Percentiles rank a stretch among this genome's conserved stretches.
These are phyloP conservation scores for Pecoramyces ruminantium DNA, from an alignment of 192 early-diverging fungal genomes.

Conservation along the genomic window DNA sequence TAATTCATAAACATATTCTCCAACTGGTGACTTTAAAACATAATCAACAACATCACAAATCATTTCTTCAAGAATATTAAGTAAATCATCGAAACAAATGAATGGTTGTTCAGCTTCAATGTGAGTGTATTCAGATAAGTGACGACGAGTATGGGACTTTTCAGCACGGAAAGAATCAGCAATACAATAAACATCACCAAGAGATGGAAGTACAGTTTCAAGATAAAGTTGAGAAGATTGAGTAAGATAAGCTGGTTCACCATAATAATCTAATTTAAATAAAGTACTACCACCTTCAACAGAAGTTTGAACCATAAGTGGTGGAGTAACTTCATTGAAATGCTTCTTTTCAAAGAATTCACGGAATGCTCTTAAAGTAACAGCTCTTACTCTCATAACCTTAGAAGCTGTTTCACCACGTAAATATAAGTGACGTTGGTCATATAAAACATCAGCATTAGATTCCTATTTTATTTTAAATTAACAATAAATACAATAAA, in stretches of 20 bases:
- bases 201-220: constrained; percentile 82
- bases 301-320: constrained; percentile 97
- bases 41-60: constrained; percentile 53
- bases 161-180: constrained; percentile 96
- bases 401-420: constrained; percentile 78
- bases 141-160: constrained; percentile 88
- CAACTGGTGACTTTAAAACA: constrained; percentile 56
- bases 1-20: constrained; percentile 66
- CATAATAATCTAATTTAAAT: constrained; percentile 93
- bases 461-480: constrained; percentile 31
- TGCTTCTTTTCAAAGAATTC: constrained; percentile 68
- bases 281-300: constrained; percentile 95
- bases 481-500: too few relatives aligned
- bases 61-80: constrained; percentile 78
- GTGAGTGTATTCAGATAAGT: constrained; percentile 92
- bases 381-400: constrained; percentile 69
- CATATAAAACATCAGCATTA: constrained; percentile 67
- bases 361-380: constrained; percentile 86
- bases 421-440: constrained; percentile 92
- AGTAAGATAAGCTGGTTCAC: constrained; percentile 88
- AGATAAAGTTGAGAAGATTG: constrained; percentile 98
- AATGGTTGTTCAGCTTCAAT: constrained; percentile 94
- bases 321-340: constrained; percentile 87
- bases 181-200: constrained; percentile 93
- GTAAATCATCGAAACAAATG: constrained; percentile 78